Evolutionary conservation across 2,329 filamentous ascomycete species (phyloP).

Genomic region (Fusarium bulbicola): DNA sequence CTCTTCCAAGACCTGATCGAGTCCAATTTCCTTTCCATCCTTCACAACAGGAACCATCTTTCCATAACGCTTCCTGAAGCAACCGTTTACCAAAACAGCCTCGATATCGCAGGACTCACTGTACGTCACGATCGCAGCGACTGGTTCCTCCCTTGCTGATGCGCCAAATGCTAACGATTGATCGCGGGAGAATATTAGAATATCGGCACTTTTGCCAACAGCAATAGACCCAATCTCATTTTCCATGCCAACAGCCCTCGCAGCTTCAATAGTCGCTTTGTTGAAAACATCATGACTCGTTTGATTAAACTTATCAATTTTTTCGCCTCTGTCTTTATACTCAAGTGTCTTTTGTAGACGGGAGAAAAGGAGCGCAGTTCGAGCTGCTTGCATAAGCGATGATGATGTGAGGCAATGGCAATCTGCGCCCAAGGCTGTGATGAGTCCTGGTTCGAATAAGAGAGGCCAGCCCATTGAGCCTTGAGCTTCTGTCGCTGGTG

Average conservation of each 20-base stretch:
- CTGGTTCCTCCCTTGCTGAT: not conserved
- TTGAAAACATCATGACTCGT: not conserved
- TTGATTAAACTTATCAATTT: not conserved
- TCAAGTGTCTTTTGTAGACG: not conserved
- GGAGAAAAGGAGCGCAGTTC: fast-evolving
- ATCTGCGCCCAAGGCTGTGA: not conserved
- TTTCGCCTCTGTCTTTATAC: not conserved
- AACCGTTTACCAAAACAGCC: not conserved
- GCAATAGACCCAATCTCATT: not conserved
- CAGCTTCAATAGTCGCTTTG: not conserved
- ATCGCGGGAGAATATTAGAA: not conserved
- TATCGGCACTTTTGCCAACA: not conserved
- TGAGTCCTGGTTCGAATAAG: not conserved
- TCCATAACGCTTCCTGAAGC: not conserved
- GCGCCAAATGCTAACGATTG: not conserved
- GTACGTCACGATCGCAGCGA: not conserved
- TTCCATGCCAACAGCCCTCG: not conserved
- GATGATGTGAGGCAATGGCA: not conserved
- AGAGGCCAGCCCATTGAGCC: not conserved
- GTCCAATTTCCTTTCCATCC: not conserved
- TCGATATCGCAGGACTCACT: not conserved
- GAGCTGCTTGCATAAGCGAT: not conserved
- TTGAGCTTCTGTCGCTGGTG: not conserved
- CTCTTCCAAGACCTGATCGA: not conserved
- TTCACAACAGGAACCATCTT: not conserved